Evolutionary conservation across 257 asterid genomes (phyloP).

Genomic region (Rhazya stricta): DNA sequence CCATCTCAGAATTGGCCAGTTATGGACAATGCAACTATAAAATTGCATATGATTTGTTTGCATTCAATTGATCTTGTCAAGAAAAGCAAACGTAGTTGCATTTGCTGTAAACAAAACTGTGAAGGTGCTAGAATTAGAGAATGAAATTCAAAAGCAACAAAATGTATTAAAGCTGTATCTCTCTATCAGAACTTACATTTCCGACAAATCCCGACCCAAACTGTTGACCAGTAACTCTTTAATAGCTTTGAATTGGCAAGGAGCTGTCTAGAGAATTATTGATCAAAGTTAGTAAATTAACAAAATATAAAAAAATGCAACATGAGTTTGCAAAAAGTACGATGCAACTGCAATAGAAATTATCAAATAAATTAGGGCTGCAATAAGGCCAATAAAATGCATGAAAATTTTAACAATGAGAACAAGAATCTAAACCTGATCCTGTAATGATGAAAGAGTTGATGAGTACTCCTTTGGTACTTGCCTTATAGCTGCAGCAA

Average conservation of each 20-base stretch:
- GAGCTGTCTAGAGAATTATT: conserved; percentile 61
- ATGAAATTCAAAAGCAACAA: not conserved
- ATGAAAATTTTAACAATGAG: not conserved
- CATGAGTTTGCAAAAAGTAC: not conserved
- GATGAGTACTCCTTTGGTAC: conserved; percentile 87
- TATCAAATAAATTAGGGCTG: not conserved
- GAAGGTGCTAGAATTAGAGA: not conserved
- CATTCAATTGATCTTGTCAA: not conserved
- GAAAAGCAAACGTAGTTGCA: not conserved
- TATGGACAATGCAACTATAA: not conserved
- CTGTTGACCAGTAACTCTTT: conserved; percentile 52
- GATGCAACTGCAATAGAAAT: not conserved
- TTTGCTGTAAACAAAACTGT: not conserved
- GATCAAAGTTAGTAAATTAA: conserved; percentile 18
- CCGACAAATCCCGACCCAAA: conserved; percentile 63
- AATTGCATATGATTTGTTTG: not conserved
- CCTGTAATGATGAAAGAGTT: conserved; percentile 77
- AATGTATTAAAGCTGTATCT: not conserved
- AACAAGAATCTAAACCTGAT: conserved; percentile 51
- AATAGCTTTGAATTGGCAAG: conserved; percentile 66
- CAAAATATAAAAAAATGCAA: conserved; percentile 1
- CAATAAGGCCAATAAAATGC: not conserved
- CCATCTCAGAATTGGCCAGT: not conserved
- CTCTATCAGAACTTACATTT: conserved; percentile 49
- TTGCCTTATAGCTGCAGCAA: conserved; percentile 75